These are phyloP conservation scores for Noccaea caerulescens DNA, from an alignment of 345 rosid genomes.

Conservation along the genomic window DNA sequence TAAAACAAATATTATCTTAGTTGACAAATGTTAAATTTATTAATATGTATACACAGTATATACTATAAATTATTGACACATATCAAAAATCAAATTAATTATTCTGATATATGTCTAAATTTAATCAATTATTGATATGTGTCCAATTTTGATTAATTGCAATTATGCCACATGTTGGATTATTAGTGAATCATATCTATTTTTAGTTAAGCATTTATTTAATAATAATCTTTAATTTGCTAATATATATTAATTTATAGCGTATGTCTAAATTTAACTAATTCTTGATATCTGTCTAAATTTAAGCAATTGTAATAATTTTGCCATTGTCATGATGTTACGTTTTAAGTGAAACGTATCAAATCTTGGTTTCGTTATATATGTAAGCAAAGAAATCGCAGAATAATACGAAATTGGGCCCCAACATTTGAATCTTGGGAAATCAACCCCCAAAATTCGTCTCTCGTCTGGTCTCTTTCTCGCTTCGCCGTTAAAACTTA, in stretches of 20 bases:
- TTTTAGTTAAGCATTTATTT: neutral
- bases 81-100: neutral
- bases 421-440: conserved; percentile 35
- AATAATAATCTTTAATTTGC: neutral
- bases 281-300: conserved; percentile 1
- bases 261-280: neutral
- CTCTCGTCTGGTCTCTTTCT: conserved; percentile 15
- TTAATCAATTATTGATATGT: conserved; percentile 10
- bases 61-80: neutral
- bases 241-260: conserved; percentile 6
- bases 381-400: neutral
- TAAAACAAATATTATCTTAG: neutral
- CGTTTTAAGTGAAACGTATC: conserved; percentile 16
- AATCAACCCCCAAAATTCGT: conserved; percentile 31
- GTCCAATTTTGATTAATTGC: conserved; percentile 9
- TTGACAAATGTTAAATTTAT: neutral
- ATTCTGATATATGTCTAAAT: neutral
- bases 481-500: conserved; percentile 24
- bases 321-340: neutral
- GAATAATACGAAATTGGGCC: conserved; percentile 28
- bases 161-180: neutral
- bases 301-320: conserved; percentile 9
- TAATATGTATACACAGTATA: neutral
- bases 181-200: neutral
- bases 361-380: neutral